Base-by-base conservation (phyloP, 352 stramenopile genomes). In the Phytophthora hybrid region DNA sequence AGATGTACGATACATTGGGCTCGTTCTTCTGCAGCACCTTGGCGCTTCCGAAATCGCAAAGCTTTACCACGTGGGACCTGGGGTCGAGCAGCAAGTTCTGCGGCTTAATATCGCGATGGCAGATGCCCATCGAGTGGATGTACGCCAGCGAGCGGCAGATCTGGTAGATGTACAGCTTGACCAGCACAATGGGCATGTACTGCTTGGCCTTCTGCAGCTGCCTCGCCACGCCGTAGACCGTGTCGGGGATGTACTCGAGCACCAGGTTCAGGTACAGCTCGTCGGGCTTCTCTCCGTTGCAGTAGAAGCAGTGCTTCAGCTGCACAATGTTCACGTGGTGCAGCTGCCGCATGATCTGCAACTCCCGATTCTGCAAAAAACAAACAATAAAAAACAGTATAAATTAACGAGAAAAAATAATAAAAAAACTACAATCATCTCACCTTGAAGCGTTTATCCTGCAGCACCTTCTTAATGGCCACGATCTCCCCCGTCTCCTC, bases 81-180 rank as follows among this genome's bases (percentile, higher is more conserved):
- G 98, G 97, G 79, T 99, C 95, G 55, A 99, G 87, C 62, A 99
- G 81, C 63, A 99, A 73, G 79, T 99, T 99, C 80, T 99, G 98
- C 32, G 98, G 98, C 84, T 99, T 99, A 76, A 99, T 99, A 79
- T 99, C 98, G 44, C 97, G 93, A 79, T 99, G 98, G 77, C 98
- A 99, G 66, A 99, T 99, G 44, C 97, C 98, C 34, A 97, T 91
- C 6, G 90, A 90, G 78, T 99, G 98, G 73, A 99, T 99, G 84
- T 99, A 99, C 16, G 95, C 97, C 54, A 99, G 81, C 18, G 98
- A 93, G 54, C 98, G 90, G 59, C 93, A 99, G 47, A 99, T 97
- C 86, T 99, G 98, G 84, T 99, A 99, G 47, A 99, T 97, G 87
- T 99, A 99, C n/a, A 99, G 85, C 86, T 99, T 99, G 51, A 99